Evolutionary conservation across 2,329 filamentous ascomycete species (phyloP).

Genomic region (Aspergillus thermomutatus): DNA sequence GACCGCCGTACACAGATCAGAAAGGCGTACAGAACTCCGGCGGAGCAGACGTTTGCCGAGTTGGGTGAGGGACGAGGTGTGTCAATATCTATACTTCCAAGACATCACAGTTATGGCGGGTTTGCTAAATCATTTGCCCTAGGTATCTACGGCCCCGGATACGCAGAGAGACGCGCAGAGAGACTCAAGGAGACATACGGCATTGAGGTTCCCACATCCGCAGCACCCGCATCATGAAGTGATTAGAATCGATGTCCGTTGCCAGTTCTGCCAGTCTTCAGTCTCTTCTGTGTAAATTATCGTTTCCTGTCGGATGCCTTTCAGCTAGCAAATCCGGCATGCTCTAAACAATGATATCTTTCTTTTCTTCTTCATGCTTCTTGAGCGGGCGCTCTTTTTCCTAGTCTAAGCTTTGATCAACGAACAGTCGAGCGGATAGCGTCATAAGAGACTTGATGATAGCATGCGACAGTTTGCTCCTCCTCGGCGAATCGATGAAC

Average conservation of each 20-base stretch:
- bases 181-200: conserved; percentile 84
- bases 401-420: not conserved
- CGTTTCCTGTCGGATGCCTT: conserved; percentile 18
- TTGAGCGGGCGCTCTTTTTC: not conserved
- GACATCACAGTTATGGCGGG: not conserved
- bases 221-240: conserved; percentile 39
- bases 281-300: conserved; percentile 29
- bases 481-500: not conserved
- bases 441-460: not conserved
- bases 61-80: conserved; percentile 85
- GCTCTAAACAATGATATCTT: conserved; percentile 15
- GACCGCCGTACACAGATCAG: conserved; percentile 71
- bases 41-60: conserved; percentile 75
- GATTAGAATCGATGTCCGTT: conserved; percentile 19
- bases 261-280: conserved; percentile 16
- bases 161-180: conserved; percentile 77
- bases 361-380: conserved; percentile 1
- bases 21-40: conserved; percentile 68
- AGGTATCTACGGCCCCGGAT: conserved; percentile 80
- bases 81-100: conserved; percentile 19
- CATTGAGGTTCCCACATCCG: conserved; percentile 71
- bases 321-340: conserved; percentile 20
- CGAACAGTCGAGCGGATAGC: not conserved
- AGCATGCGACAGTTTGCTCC: not conserved
- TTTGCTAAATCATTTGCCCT: conserved; percentile 13